Evolutionary conservation across 2,329 filamentous ascomycete genomes (phyloP).

Genomic region (Calcarisporium arbuscula): DNA sequence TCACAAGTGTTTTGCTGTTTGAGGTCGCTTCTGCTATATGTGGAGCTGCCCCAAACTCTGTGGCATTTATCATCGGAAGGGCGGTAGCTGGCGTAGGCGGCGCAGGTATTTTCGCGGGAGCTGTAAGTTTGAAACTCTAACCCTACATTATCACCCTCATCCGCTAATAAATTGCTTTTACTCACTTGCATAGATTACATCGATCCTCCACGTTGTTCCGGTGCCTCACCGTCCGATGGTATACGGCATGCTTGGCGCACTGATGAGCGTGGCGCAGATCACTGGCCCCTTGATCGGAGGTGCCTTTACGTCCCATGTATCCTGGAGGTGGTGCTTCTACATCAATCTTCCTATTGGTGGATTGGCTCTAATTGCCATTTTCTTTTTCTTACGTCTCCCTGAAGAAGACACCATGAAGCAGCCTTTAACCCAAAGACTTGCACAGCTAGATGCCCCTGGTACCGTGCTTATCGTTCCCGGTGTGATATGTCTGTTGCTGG

Average conservation of each 20-base stretch:
- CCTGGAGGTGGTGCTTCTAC: constrained; percentile 29
- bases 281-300: constrained; percentile 18
- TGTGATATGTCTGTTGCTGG: constrained; percentile 37
- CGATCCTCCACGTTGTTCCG: constrained; percentile 7
- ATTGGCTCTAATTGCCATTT: constrained; percentile 17
- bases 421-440: constrained; percentile 30
- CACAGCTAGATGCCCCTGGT: constrained; percentile 46
- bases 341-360: constrained; percentile 27
- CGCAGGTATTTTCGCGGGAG: constrained; percentile 46
- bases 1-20: constrained; percentile 14
- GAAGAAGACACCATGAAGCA: constrained; percentile 13
- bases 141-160: constrained; percentile 40
- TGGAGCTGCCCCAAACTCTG: constrained; percentile 29
- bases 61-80: constrained; percentile 42
- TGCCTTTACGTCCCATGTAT: constrained; percentile 17
- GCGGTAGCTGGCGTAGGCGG: constrained; percentile 43
- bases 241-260: constrained; percentile 26
- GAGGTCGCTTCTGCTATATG: constrained; percentile 23
- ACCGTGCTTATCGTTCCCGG: constrained; percentile 39
- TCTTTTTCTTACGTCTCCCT: constrained; percentile 12
- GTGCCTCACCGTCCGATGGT: constrained; percentile 23
- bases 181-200: constrained; percentile 3
- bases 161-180: background rate
- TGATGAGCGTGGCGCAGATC: constrained; percentile 32
- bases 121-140: constrained; percentile 13